These are phyloP conservation scores for Fusarium sororula DNA, from an alignment of 2,329 filamentous ascomycete genomes.

Conservation along the genomic window DNA sequence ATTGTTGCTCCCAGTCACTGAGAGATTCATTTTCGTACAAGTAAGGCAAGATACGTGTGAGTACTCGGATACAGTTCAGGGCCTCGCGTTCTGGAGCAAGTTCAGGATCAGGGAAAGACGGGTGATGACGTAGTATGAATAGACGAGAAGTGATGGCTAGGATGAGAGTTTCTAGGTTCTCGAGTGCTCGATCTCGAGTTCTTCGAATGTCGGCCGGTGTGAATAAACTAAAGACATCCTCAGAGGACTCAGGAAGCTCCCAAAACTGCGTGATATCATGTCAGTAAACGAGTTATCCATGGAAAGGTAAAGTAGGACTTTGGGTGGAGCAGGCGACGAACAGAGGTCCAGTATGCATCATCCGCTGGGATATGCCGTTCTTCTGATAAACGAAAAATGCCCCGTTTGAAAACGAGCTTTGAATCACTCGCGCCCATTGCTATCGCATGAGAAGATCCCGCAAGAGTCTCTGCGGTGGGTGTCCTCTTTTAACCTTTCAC, in stretches of 20 bases:
- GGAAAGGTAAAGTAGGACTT: constrained; percentile 9
- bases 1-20: constrained; percentile 85
- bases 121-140: constrained; percentile 84
- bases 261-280: constrained; percentile 73
- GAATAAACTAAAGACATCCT: constrained; percentile 97
- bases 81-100: constrained; percentile 86
- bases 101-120: constrained; percentile 88
- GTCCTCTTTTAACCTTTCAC: constrained; percentile 24
- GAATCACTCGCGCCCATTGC: constrained; percentile 97
- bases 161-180: constrained; percentile 90
- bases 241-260: constrained; percentile 93
- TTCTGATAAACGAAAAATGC: constrained; percentile 96
- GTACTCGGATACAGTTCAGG: constrained; percentile 92
- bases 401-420: constrained; percentile 98
- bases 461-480: constrained; percentile 26
- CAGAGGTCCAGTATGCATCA: constrained; percentile 92
- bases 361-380: constrained; percentile 86
- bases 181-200: constrained; percentile 83
- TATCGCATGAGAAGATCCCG: constrained; percentile 41
- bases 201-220: constrained; percentile 88
- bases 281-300: constrained; percentile 31
- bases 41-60: constrained; percentile 90
- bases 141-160: constrained; percentile 85
- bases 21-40: constrained; percentile 90
- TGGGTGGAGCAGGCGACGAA: constrained; percentile 56